These are phyloP conservation scores for Pythium dissotocum DNA, from an alignment of 352 stramenopile species.

Conservation along the genomic window DNA sequence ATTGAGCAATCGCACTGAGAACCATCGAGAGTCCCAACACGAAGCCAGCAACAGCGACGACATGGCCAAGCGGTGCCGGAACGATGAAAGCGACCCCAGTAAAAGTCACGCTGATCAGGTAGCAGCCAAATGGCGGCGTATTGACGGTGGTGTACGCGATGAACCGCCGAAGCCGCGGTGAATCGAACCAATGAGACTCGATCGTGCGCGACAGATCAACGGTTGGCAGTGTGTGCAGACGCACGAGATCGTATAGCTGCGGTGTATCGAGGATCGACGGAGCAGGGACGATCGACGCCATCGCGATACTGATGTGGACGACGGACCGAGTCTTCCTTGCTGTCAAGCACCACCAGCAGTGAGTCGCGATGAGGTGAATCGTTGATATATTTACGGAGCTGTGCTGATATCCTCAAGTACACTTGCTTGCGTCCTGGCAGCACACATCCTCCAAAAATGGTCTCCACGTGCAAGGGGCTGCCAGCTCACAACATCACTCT, in stretches of 20 bases:
- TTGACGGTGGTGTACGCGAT: not conserved
- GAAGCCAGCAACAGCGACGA: not conserved
- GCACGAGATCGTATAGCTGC: not conserved
- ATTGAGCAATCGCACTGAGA: not conserved
- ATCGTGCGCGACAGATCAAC: not conserved
- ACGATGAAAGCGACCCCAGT: not conserved
- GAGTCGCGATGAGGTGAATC: no score
- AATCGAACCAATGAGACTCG: slow-evolving; percentile 3
- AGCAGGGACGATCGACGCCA: not conserved
- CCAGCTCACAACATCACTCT: no score
- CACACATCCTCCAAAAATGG: no score
- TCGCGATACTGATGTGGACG: not conserved
- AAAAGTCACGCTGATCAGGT: not conserved
- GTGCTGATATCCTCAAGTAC: no score
- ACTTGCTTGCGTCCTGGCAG: no score
- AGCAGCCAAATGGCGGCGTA: not conserved
- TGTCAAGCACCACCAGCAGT: no score
- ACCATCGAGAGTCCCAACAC: not conserved
- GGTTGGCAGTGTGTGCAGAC: not conserved
- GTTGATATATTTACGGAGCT: no score
- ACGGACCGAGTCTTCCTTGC: not conserved
- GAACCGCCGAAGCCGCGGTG: not conserved
- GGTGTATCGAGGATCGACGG: not conserved
- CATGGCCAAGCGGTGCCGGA: not conserved
- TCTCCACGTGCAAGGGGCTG: no score